A percentile compares a stretch with the other conserved stretches of the same genome.
phyloP scores from a whole-genome alignment of 2,329 filamentous ascomycete species.

The Colletotrichum liriopes region DNA sequence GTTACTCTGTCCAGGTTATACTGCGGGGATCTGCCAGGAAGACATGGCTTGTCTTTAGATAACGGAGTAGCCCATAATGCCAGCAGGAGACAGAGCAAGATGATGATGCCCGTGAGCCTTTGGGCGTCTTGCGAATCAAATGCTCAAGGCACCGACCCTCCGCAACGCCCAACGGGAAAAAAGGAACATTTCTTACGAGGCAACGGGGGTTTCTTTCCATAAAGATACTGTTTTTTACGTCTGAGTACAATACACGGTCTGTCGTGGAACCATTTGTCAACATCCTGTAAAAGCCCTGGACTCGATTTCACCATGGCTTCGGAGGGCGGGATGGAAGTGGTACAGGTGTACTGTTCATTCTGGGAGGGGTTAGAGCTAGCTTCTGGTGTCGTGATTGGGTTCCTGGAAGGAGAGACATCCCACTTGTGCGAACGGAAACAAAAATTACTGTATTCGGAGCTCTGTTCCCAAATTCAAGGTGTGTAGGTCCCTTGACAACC shows the following conservation, averaged over 20 bases:
- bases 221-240: neutral
- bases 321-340: neutral
- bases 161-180: neutral
- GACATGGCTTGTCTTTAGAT: neutral
- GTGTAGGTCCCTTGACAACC: too few relatives aligned
- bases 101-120: neutral
- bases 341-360: too few relatives aligned
- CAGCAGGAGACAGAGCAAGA: neutral
- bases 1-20: too few relatives aligned
- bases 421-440: neutral
- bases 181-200: too few relatives aligned
- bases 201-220: neutral
- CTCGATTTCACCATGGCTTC: neutral
- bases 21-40: too few relatives aligned
- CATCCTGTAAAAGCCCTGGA: too few relatives aligned
- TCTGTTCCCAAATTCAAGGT: too few relatives aligned
- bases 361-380: neutral
- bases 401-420: neutral
- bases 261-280: neutral
- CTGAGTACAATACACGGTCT: neutral
- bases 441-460: neutral
- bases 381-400: neutral
- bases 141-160: neutral
- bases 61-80: neutral
- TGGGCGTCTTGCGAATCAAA: neutral